These are phyloP conservation scores for Gastrolobium bilobum DNA, from an alignment of 306 rosid genomes.

Conservation along the genomic window DNA sequence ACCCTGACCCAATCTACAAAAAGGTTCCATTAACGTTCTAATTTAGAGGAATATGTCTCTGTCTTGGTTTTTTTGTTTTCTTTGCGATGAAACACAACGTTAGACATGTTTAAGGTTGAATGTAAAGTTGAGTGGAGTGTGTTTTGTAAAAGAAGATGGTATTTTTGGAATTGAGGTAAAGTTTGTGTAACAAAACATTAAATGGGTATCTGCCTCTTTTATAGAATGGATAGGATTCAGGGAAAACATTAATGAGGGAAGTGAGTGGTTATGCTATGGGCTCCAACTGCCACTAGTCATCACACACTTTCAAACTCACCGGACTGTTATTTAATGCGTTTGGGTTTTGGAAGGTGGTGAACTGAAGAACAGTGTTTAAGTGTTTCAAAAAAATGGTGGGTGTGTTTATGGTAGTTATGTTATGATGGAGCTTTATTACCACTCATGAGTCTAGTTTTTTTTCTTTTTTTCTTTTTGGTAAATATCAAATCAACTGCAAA, in stretches of 20 bases:
- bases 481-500: not conserved
- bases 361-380: conserved; percentile 14
- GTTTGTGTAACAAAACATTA: conserved; percentile 29
- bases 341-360: conserved; percentile 34
- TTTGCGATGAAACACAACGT: conserved; percentile 32
- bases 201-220: conserved; percentile 37
- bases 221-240: conserved; percentile 35
- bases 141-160: not conserved
- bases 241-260: conserved; percentile 47
- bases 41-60: conserved; percentile 11
- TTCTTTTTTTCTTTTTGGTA: too few species aligned
- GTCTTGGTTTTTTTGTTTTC: not conserved
- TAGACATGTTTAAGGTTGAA: conserved; percentile 37
- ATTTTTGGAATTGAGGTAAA: conserved; percentile 3
- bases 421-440: not conserved
- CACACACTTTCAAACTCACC: conserved; percentile 57
- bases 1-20: conserved; percentile 46
- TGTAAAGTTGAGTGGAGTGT: not conserved
- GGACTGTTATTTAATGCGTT: conserved; percentile 55
- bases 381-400: not conserved
- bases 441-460: not conserved
- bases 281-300: conserved; percentile 43
- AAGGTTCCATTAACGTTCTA: conserved; percentile 40
- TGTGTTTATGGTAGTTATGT: conserved; percentile 43
- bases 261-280: conserved; percentile 26